A percentile compares a stretch with the other conserved stretches of the same genome.
phyloP scores from a whole-genome alignment of 495 filamentous ascomycete genomes.

The Neurospora cerealis region DNA sequence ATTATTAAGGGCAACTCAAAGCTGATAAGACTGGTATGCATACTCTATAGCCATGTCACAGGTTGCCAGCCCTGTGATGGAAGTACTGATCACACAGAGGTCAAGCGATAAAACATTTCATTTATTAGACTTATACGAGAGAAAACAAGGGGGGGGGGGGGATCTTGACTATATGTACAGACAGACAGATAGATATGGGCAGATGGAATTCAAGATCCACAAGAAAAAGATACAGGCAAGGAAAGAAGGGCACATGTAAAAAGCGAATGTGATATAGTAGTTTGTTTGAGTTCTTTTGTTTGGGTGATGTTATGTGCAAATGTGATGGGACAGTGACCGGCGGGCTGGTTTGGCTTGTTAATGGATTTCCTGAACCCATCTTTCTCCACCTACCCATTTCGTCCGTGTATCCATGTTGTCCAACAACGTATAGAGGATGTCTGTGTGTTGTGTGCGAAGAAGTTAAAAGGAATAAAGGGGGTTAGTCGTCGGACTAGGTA shows the following conservation, averaged over 20 bases:
- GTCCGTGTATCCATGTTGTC: background rate
- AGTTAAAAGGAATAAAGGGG: background rate
- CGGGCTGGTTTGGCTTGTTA: background rate
- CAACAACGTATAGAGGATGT: background rate
- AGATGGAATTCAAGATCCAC: background rate
- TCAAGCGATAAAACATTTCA: background rate
- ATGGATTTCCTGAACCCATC: background rate
- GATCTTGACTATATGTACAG: background rate
- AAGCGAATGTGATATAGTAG: background rate
- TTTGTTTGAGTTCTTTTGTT: background rate
- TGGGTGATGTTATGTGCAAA: background rate
- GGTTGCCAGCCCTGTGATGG: background rate
- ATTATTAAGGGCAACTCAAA: background rate
- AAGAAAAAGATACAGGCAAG: background rate
- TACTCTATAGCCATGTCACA: background rate
- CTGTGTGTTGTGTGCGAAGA: background rate
- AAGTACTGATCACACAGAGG: background rate
- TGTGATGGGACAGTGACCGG: background rate
- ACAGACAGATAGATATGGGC: background rate
- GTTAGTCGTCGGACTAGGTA: background rate
- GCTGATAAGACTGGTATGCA: background rate
- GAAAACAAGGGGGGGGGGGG: background rate
- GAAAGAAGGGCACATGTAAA: background rate
- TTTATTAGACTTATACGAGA: background rate
- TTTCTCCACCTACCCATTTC: background rate